Conservation (phyloP, 1,284 basidiomycete genomes). For the Ustilago crameri region DNA sequence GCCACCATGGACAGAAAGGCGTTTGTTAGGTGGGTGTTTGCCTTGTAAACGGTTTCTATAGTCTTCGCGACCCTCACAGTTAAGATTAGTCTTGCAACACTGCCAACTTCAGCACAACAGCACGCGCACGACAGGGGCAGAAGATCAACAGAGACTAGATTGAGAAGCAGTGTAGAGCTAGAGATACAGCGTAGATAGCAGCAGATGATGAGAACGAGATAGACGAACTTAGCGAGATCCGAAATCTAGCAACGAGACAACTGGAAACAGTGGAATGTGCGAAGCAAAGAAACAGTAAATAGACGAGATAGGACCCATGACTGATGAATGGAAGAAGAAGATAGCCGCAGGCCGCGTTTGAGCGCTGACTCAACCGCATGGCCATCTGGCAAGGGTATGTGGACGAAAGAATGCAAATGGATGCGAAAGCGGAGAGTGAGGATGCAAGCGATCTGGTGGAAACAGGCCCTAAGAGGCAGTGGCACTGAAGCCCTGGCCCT, state of each 20-base stretch:
- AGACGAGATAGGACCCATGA: constrained; percentile 3
- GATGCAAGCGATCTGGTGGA: neutral
- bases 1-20: too few species aligned
- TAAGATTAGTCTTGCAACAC: too few species aligned
- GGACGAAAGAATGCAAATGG: neutral
- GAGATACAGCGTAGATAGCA: too few species aligned
- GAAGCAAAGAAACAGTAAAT: neutral
- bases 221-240: neutral
- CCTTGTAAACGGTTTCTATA: too few species aligned
- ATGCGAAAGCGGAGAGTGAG: neutral
- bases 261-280: neutral
- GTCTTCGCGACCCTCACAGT: too few species aligned
- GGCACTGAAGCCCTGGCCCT: constrained; percentile 28
- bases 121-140: too few species aligned
- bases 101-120: too few species aligned
- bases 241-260: constrained; percentile 3
- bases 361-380: neutral
- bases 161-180: constrained; percentile 22
- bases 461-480: constrained; percentile 2
- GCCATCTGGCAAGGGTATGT: constrained; percentile 3
- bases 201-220: neutral
- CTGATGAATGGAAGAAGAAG: neutral
- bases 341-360: constrained; percentile 4
- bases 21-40: too few species aligned
- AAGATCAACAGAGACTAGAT: neutral